Percentiles rank a stretch among this genome's conserved stretches.
phyloP scores from a whole-genome alignment of 75 land plant species.

The Selaginella tamariscina region DNA sequence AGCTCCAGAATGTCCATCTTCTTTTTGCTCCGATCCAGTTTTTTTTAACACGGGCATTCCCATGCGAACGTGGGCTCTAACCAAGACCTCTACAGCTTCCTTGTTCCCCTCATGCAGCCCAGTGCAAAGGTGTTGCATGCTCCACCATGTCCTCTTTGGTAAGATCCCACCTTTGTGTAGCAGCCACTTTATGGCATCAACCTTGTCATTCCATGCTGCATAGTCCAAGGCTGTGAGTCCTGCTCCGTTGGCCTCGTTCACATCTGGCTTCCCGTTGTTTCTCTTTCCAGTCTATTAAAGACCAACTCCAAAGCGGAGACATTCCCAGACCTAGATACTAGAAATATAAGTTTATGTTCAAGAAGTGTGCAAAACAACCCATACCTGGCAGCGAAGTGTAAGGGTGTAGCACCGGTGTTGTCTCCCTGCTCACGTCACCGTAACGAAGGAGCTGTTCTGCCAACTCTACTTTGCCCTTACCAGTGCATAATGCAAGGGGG shows the following conservation, averaged over 20 bases:
- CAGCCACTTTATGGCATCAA: background rate
- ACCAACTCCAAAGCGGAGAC: background rate
- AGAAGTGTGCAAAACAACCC: no score
- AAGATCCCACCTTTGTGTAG: background rate
- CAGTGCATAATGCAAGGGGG: background rate
- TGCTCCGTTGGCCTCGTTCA: background rate
- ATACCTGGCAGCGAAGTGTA: constrained; percentile 9
- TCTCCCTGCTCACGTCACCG: background rate
- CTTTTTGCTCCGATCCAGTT: background rate
- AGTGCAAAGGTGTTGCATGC: background rate
- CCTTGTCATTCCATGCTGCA: constrained; percentile 8
- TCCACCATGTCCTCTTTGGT: background rate
- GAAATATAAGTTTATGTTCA: no score
- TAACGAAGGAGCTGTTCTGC: background rate
- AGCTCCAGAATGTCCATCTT: background rate
- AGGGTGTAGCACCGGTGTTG: constrained; percentile 6
- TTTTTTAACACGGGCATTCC: background rate
- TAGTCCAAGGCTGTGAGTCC: constrained; percentile 9
- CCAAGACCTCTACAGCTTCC: background rate
- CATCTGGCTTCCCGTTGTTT: background rate
- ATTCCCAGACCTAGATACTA: no score
- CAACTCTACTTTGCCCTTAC: background rate
- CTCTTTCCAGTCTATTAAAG: background rate
- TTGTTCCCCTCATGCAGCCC: background rate
- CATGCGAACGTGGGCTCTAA: background rate